Percentiles rank a stretch among this genome's conserved stretches.
These are phyloP conservation scores for Hemileccinum impolitum DNA, from an alignment of 768 basidiomycete species.

Conservation along the genomic window DNA sequence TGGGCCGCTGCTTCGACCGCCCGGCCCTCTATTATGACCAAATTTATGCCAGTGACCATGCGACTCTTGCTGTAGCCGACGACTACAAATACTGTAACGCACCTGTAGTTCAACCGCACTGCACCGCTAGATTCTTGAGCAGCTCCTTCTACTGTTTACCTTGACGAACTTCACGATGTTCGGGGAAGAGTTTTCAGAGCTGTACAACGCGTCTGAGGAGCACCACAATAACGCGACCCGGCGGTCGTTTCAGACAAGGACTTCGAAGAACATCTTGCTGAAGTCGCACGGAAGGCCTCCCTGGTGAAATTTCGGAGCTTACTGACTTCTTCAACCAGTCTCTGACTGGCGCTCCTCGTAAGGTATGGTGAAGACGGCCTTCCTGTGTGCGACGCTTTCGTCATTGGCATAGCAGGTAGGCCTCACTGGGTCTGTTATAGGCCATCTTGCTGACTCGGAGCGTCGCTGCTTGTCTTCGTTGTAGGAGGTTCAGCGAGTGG, in stretches of 20 bases:
- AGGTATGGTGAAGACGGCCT: constrained; percentile 82
- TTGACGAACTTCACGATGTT: constrained; percentile 15
- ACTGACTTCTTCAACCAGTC: constrained; percentile 4
- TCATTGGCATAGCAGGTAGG: constrained; percentile 78
- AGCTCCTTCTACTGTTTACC: constrained; percentile 1
- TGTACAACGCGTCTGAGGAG: constrained; percentile 19
- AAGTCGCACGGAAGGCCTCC: constrained; percentile 85
- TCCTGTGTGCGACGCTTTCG: constrained; percentile 71
- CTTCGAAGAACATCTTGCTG: constrained; percentile 65
- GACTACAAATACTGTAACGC: constrained; percentile 27
- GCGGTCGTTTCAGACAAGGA: constrained; percentile 32
- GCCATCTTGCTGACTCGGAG: not conserved
- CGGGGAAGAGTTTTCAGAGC: constrained; percentile 26
- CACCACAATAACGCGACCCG: constrained; percentile 14
- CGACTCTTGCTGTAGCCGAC: constrained; percentile 24
- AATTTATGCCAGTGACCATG: constrained; percentile 6
- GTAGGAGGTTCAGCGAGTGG: constrained; percentile 84
- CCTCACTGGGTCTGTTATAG: constrained; percentile 12
- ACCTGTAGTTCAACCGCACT: not conserved
- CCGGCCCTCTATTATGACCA: not conserved
- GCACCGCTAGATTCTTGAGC: not conserved
- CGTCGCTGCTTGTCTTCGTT: constrained; percentile 1
- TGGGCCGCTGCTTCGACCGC: not conserved
- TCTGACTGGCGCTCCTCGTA: constrained; percentile 13
- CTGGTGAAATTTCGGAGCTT: constrained; percentile 47